Base-by-base conservation (phyloP, 176 grass and related monocot species). In the Secale cereale region DNA sequence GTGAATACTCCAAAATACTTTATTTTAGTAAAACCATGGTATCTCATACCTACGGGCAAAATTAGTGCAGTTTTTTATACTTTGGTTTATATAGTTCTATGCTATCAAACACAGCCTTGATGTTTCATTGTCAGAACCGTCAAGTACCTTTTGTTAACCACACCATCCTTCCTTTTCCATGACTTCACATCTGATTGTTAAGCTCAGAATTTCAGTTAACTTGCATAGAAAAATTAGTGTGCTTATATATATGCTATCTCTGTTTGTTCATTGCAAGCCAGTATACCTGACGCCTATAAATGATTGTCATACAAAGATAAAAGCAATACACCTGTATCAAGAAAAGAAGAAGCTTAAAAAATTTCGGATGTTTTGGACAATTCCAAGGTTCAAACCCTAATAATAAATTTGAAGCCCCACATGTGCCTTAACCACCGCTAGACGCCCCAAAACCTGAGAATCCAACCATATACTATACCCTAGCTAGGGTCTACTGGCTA, bases 341-440 rank as follows among this genome's bases (percentile, higher is more conserved):
- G 65, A 43, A 78, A 65, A 52, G 26, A 36, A 19, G 17, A 36
- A 33, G 14, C 19, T 16, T 57, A 83, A 39, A 30, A 20, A 68
- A 37, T 75, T 74, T 66, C 20, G 31, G 66, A 37, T 17, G 68
- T 43, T 86, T 75, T 65, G 66, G 80, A 75, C 66, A 29, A 43
- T 29, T 46, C 40, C 14, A 22, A 65, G 46, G 45, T 73, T 73
- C 43, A 74, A 66, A 41, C 52, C 39, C 17, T 39, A 71, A 48
- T 57, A 74, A 75, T 75, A 50, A 75, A 87, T 29, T 7, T 45
- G 74, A 67, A 90, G 46, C 80, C 88, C 80, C 84, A 87, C 88
- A 79, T 75, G 85, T 29, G 27, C 22, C 80, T 78, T 60, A 90
- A 87, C 74, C 80, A 80, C 88, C 45, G 48, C 66, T 74, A 37